phyloP scores from a whole-genome alignment of 2,329 filamentous ascomycete species.

The Beauveria bassiana region DNA sequence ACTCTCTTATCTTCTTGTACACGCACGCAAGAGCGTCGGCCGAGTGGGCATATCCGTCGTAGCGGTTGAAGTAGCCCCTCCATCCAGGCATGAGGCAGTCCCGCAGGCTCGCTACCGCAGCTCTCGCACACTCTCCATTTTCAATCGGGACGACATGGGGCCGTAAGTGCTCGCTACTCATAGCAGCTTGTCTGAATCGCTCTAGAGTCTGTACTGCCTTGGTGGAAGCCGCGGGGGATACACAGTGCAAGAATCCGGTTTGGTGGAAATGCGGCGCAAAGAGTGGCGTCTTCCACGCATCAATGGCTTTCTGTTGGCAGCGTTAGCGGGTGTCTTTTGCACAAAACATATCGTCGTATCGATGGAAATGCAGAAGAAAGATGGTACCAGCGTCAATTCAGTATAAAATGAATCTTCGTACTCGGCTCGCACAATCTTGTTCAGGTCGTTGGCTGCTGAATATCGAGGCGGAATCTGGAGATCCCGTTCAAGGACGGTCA shows the following conservation, averaged over 20 bases:
- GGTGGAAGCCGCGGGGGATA: constrained; percentile 37
- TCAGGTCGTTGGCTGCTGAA: constrained; percentile 52
- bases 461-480: constrained; percentile 31
- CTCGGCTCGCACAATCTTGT: constrained; percentile 53
- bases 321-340: too few species aligned
- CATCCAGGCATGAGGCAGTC: constrained; percentile 42
- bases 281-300: constrained; percentile 42
- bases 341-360: too few species aligned
- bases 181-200: constrained; percentile 13
- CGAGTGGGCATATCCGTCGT: constrained; percentile 50
- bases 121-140: constrained; percentile 15
- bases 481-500: constrained; percentile 39
- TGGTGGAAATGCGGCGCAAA: constrained; percentile 44
- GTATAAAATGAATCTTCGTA: constrained; percentile 52
- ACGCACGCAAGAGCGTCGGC: constrained; percentile 41
- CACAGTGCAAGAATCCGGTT: constrained; percentile 36
- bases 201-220: constrained; percentile 39
- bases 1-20: constrained; percentile 31
- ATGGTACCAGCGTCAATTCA: constrained; percentile 39
- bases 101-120: constrained; percentile 35
- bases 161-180: constrained; percentile 30
- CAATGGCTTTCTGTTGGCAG: constrained; percentile 34
- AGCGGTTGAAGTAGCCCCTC: constrained; percentile 51
- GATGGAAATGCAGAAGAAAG: not conserved
- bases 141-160: constrained; percentile 31